A percentile compares a stretch with the other conserved stretches of the same genome.
Conservation (phyloP, 2,329 filamentous ascomycete genomes). For the Pseudocercospora eumusae region DNA sequence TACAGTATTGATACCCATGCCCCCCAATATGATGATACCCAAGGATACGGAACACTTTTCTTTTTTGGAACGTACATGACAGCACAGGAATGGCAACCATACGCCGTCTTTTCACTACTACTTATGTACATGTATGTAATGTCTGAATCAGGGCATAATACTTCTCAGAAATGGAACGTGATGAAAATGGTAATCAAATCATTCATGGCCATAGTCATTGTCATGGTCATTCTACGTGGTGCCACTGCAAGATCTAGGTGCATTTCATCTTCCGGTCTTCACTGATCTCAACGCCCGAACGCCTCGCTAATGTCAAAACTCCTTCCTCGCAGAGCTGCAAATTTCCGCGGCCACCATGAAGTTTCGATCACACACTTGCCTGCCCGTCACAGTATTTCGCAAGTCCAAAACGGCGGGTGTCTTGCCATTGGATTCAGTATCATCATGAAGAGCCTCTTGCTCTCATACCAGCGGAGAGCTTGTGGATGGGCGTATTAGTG, state of each 20-base stretch:
- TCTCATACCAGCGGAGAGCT: no score
- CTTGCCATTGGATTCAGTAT: no score
- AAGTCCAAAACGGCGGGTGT: no score
- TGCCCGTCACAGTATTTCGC: no score
- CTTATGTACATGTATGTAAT: not conserved
- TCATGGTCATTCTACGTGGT: no score
- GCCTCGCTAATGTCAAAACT: not conserved
- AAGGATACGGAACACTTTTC: not conserved
- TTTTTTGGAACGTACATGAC: not conserved
- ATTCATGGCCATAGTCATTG: no score
- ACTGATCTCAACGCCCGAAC: not conserved
- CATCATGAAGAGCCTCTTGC: no score
- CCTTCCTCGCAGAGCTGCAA: slow-evolving; percentile 21
- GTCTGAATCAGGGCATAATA: not conserved
- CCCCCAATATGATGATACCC: not conserved
- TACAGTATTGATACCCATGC: not conserved
- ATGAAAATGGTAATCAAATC: not conserved
- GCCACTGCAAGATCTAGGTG: not conserved
- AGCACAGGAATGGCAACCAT: not conserved
- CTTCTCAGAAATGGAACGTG: not conserved
- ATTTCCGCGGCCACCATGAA: no score
- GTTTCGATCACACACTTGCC: no score
- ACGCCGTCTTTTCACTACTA: not conserved
- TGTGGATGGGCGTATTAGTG: not conserved
- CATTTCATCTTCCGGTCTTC: not conserved